Conservation (phyloP, 73 alveolate species). For the Blepharisma japonicum region DNA sequence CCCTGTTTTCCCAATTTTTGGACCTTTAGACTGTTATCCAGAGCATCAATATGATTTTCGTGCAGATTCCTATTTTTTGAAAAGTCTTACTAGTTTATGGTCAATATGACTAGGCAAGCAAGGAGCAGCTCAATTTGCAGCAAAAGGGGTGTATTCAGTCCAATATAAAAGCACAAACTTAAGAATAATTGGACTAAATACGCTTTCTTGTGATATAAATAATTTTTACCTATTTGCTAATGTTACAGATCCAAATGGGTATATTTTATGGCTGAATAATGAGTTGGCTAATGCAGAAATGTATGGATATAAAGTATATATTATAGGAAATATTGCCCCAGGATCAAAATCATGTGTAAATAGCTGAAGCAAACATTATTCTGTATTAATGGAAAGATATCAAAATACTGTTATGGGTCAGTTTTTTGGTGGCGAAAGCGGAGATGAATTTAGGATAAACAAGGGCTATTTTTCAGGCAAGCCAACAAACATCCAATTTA, state of each 20-base stretch:
- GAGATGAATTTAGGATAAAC: constrained; percentile 8
- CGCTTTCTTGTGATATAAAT: constrained; percentile 13
- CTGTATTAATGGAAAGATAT: neutral
- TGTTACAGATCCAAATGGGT: constrained; percentile 8
- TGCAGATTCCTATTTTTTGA: neutral
- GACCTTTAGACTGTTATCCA: neutral
- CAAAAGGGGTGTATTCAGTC: neutral
- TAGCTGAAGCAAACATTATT: neutral
- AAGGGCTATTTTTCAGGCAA: neutral
- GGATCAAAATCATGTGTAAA: neutral
- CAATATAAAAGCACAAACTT: neutral
- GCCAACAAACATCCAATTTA: constrained; percentile 8
- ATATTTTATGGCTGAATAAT: neutral
- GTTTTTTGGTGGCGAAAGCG: neutral
- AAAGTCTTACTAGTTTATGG: neutral
- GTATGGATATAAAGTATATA: neutral
- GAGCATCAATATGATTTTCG: neutral
- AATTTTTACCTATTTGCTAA: constrained; percentile 1
- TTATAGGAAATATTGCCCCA: constrained; percentile 21
- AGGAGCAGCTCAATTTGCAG: neutral
- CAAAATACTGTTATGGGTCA: constrained; percentile 17
- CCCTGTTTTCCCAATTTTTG: constrained; percentile 24
- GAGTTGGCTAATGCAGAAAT: constrained; percentile 15
- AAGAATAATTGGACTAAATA: neutral
- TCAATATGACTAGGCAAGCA: neutral